Conservation (phyloP, 345 rosid species). For the Cardiospermum halicacabum region DNA sequence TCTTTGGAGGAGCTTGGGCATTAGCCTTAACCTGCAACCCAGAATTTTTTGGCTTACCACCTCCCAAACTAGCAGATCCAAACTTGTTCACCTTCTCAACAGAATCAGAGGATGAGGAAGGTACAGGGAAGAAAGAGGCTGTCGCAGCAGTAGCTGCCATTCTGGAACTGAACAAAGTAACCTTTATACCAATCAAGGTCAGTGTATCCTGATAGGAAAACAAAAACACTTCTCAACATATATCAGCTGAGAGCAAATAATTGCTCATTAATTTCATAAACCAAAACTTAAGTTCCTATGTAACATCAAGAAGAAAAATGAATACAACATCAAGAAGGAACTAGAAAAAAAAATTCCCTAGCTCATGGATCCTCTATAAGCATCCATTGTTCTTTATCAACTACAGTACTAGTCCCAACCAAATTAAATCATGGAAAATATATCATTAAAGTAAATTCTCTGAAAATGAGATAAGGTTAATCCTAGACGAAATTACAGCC, state of each 20-base stretch:
- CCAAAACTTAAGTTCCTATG: neutral
- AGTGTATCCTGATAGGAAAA: neutral
- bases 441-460: neutral
- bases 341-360: neutral
- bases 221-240: neutral
- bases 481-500: neutral
- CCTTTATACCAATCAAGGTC: neutral
- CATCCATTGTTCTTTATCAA: neutral
- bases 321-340: neutral
- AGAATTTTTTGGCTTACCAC: slow-evolving; percentile 39
- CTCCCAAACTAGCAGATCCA: slow-evolving; percentile 48
- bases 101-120: slow-evolving; percentile 47
- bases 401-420: neutral
- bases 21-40: slow-evolving; percentile 76
- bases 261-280: neutral
- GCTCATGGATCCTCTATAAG: neutral
- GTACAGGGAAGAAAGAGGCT: slow-evolving; percentile 59
- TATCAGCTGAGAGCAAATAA: neutral
- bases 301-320: neutral
- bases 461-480: neutral
- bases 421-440: neutral
- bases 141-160: slow-evolving; percentile 85
- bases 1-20: slow-evolving; percentile 87
- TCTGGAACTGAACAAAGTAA: slow-evolving; percentile 13
- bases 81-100: slow-evolving; percentile 43